These are phyloP conservation scores for Suillus tomentosus DNA, from an alignment of 768 basidiomycete species.

Conservation along the genomic window DNA sequence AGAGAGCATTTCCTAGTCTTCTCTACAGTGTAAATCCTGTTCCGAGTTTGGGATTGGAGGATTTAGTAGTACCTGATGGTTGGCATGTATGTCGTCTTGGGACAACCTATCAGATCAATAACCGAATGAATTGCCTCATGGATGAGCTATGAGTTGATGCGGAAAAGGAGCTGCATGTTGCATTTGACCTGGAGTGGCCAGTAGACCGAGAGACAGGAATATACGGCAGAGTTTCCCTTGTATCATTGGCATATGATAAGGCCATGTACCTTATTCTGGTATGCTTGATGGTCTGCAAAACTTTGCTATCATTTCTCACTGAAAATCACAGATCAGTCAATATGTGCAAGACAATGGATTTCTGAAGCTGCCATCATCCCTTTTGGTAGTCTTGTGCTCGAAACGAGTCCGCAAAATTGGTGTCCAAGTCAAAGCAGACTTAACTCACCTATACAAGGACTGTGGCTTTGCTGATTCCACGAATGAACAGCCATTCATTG, in stretches of 20 bases:
- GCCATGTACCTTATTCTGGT: conserved; percentile 9
- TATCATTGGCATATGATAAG: conserved; percentile 9
- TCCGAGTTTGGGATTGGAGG: conserved; percentile 11
- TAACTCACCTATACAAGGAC: conserved; percentile 23
- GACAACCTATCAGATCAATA: not conserved
- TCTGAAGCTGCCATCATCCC: conserved; percentile 10
- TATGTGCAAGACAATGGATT: conserved; percentile 6
- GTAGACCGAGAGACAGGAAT: conserved; percentile 11
- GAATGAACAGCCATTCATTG: conserved; percentile 21
- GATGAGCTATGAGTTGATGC: not conserved
- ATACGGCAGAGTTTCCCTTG: not conserved
- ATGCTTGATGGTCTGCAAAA: no score
- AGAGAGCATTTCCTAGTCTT: conserved; percentile 24
- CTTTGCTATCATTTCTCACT: no score
- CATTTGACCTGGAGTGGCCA: conserved; percentile 16
- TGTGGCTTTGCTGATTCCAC: not conserved
- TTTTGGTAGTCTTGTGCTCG: conserved; percentile 11
- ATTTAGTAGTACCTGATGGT: not conserved
- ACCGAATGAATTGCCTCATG: conserved; percentile 7
- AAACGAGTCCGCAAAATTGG: conserved; percentile 23
- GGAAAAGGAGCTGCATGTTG: not conserved
- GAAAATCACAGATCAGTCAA: not conserved
- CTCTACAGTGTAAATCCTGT: conserved; percentile 24
- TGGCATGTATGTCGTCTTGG: conserved; percentile 1
- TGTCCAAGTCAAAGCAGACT: conserved; percentile 25